Percentiles rank a stretch among this genome's conserved stretches.
These are phyloP conservation scores for Skeletonema menzelii DNA, from an alignment of 108 stramenopile genomes.

Conservation along the genomic window DNA sequence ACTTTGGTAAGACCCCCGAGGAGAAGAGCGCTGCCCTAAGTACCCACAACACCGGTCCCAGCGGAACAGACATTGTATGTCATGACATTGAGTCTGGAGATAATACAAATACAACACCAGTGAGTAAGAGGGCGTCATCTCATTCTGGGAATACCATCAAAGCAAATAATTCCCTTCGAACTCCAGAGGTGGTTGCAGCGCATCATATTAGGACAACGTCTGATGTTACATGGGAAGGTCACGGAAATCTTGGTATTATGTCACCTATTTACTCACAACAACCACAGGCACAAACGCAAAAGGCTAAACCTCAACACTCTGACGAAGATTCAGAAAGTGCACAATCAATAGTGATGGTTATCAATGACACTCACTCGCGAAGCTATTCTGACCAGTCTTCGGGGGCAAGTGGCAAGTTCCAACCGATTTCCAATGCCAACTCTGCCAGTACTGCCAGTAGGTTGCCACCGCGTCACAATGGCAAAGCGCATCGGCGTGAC, in stretches of 20 bases:
- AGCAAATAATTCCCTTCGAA: neutral
- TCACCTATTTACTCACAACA: neutral
- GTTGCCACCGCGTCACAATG: slow-evolving; percentile 3
- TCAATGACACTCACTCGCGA: neutral
- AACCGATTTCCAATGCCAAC: neutral
- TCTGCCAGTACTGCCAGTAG: neutral
- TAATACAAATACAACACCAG: neutral
- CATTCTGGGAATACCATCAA: neutral
- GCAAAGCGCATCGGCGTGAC: slow-evolving; percentile 7
- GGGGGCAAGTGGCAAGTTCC: neutral
- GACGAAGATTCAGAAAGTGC: neutral
- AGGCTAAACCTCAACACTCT: neutral
- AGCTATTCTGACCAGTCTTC: slow-evolving; percentile 16
- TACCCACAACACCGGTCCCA: slow-evolving; percentile 1
- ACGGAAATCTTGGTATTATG: neutral
- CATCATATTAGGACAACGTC: slow-evolving; percentile 9
- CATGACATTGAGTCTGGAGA: slow-evolving; percentile 11
- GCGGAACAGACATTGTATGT: neutral
- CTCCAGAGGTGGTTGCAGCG: neutral
- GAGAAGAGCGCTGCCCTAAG: neutral
- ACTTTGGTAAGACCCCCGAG: slow-evolving; percentile 48
- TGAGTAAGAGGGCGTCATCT: neutral
- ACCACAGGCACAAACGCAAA: neutral
- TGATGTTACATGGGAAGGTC: slow-evolving; percentile 11
- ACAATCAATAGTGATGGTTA: neutral